phyloP scores from a whole-genome alignment of 208 protist species.

The Crithidia acanthocephali region DNA sequence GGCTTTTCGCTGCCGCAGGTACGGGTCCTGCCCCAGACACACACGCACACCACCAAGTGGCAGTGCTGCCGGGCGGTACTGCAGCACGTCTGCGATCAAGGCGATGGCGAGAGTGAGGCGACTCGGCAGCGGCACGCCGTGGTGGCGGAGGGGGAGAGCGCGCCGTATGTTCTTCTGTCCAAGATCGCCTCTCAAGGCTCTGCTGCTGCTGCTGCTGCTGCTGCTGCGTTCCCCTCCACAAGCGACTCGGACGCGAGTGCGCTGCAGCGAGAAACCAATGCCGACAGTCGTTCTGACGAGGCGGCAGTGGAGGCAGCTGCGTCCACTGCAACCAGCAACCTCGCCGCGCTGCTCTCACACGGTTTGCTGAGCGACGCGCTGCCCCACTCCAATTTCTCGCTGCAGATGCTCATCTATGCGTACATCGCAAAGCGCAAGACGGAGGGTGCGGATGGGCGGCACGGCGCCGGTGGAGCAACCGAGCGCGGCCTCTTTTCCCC shows the following conservation, averaged over 20 bases:
- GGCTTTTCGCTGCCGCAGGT: no score
- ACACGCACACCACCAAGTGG: slow-evolving; percentile 4
- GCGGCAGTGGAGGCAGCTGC: background rate
- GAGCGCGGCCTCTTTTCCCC: background rate
- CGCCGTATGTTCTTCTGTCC: slow-evolving; percentile 7
- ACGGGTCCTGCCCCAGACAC: background rate
- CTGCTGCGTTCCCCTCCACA: background rate
- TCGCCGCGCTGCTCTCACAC: slow-evolving; percentile 17
- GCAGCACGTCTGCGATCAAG: slow-evolving; percentile 21
- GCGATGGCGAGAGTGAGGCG: slow-evolving; percentile 9
- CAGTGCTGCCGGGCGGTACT: slow-evolving; percentile 19
- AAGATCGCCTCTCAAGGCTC: background rate
- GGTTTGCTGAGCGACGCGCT: slow-evolving; percentile 18
- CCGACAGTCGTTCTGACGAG: background rate
- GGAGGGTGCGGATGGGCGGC: background rate
- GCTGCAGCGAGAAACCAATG: background rate
- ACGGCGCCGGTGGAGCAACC: background rate
- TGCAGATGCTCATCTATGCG: background rate
- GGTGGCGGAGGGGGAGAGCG: background rate
- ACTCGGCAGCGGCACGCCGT: background rate
- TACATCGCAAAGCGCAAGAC: background rate
- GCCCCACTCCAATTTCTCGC: slow-evolving; percentile 4
- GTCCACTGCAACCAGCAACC: background rate
- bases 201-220: background rate
- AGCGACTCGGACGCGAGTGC: slow-evolving; percentile 1